Evolutionary conservation across 2,329 filamentous ascomycete species (phyloP).

Genomic region (Neofusicoccum sp.): DNA sequence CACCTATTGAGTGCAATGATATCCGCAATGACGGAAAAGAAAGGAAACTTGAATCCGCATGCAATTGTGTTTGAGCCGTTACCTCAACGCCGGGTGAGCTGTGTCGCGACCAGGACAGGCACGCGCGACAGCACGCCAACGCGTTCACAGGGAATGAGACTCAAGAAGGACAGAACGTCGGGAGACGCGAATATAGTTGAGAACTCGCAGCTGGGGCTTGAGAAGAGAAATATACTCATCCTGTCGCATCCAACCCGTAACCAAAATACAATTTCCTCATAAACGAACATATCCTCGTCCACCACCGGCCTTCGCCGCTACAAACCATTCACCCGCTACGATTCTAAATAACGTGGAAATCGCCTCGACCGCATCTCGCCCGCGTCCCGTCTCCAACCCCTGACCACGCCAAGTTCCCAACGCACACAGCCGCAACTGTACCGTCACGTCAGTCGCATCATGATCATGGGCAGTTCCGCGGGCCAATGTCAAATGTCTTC

Average conservation of each 20-base stretch:
- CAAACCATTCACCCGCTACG: neutral
- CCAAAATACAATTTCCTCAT: constrained; percentile 14
- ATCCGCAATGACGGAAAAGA: neutral
- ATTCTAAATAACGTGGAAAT: neutral
- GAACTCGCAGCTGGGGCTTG: constrained; percentile 3
- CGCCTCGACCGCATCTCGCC: neutral
- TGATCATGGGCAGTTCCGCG: constrained; percentile 14
- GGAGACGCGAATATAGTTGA: constrained; percentile 2
- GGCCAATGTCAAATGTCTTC: constrained; percentile 17
- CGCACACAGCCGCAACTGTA: constrained; percentile 12
- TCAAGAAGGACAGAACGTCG: neutral
- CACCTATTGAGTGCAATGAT: neutral
- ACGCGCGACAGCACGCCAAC: neutral
- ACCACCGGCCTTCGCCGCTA: neutral
- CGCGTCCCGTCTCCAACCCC: neutral
- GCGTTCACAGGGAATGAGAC: neutral
- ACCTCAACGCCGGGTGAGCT: too few species aligned
- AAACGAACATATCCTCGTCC: constrained; percentile 8
- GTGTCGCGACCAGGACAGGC: neutral
- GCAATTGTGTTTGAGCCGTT: too few species aligned
- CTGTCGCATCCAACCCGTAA: constrained; percentile 3
- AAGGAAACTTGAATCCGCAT: neutral
- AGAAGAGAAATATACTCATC: constrained; percentile 17
- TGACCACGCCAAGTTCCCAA: constrained; percentile 11
- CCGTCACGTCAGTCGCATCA: constrained; percentile 17